Base-by-base conservation (phyloP, 257 asterid species). In the Capsicum pubescens region DNA sequence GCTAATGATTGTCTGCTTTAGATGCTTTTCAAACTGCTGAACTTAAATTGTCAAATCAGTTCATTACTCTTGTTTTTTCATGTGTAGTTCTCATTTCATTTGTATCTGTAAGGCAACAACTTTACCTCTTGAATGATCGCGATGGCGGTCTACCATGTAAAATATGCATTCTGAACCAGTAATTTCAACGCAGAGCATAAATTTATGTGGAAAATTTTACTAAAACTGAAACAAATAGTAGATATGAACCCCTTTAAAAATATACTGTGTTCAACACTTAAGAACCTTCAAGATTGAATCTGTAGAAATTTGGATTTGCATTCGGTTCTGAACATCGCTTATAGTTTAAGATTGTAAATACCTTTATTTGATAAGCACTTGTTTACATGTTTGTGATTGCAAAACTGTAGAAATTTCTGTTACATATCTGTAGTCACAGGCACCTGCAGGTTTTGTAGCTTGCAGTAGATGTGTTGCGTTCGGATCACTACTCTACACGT, bases 321-420 rank as follows among this genome's bases (percentile, higher is more conserved):
- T 36, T 4, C 4, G 42, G 42, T 26, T 76, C 13, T 76, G 48
- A 19, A 76, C 64, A 54, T 77, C 32, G 26, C 48, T 14, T 15
- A 9, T 26, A 54, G 82, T 54, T 77, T 77, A 50, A 9, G 50
- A 77, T 63, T 17, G 57, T 17, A 70, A 17, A n/a, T 44, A n/a
- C 81, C 81, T 50, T 74, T 44, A 2, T 74, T 50, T 50, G 61
- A 50, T 50, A 14, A 54, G 42, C 14, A 48, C 35, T 76, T 54
- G 64, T 21, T 15, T 71, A 9, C 80, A 76, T 76, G 81, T 54
- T 54, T 77, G 50, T 13, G 15, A 9, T 77, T 54, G 26, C 48
- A 4, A 76, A 76, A 54, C 54, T 77, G 64, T 9, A 77, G 64
- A 77, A 15, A 63, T 48, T 77, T 77, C 26, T 77, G 46, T 32